Evolutionary conservation across 2,329 filamentous ascomycete species (phyloP).

Genomic region (Bipolaris cookei): DNA sequence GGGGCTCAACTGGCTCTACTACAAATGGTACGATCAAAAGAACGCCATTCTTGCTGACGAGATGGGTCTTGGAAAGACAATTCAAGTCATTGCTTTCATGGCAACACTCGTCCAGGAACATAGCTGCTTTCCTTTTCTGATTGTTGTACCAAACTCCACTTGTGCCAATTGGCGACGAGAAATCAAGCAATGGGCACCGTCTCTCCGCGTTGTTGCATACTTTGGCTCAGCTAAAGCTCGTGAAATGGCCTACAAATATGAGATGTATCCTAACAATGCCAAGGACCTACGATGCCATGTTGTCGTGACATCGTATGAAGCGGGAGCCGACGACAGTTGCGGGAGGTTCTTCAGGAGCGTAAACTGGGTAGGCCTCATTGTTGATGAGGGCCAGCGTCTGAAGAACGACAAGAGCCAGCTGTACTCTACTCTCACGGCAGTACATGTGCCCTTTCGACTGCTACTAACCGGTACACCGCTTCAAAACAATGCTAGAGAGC

Average conservation of each 20-base stretch:
- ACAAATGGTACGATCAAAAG: conserved; percentile 80
- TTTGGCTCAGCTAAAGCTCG: conserved; percentile 80
- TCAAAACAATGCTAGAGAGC: conserved; percentile 92
- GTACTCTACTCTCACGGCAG: conserved; percentile 73
- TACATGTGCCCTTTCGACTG: conserved; percentile 82
- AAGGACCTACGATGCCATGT: conserved; percentile 83
- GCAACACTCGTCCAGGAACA: conserved; percentile 68
- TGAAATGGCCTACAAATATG: conserved; percentile 77
- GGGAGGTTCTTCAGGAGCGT: conserved; percentile 70
- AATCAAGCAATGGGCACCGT: conserved; percentile 90
- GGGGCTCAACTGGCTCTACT: conserved; percentile 93
- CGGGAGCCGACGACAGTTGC: conserved; percentile 75
- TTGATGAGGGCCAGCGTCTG: conserved; percentile 93
- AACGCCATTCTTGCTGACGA: conserved; percentile 95
- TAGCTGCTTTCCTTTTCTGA: conserved; percentile 86
- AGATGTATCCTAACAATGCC: conserved; percentile 74
- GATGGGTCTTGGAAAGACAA: conserved; percentile 97
- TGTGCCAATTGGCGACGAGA: conserved; percentile 98
- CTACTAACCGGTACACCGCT: conserved; percentile 88
- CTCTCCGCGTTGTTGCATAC: conserved; percentile 86
- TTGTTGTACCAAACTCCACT: conserved; percentile 93
- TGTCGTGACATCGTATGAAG: conserved; percentile 94
- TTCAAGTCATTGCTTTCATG: conserved; percentile 86
- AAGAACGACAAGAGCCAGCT: conserved; percentile 90
- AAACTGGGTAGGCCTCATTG: conserved; percentile 85